A percentile compares a stretch with the other conserved stretches of the same genome.
Conservation (phyloP, 345 rosid species). For the Syzygium oleosum region DNA sequence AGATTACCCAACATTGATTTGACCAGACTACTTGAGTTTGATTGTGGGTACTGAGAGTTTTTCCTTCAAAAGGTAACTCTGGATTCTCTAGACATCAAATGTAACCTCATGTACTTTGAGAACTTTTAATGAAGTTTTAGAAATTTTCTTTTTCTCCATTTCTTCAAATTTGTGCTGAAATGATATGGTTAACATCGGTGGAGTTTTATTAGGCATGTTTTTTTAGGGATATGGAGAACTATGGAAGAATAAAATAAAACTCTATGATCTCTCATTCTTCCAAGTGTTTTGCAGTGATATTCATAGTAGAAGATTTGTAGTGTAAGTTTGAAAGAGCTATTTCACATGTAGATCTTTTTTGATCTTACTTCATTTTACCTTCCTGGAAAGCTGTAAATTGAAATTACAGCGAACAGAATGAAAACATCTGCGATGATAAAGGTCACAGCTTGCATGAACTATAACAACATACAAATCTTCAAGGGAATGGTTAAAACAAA, state of each 20-base stretch:
- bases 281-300: background rate
- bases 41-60: background rate
- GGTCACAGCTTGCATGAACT: background rate
- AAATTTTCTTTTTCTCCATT: background rate
- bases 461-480: background rate
- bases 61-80: background rate
- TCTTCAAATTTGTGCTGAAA: background rate
- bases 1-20: background rate
- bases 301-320: background rate
- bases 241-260: background rate
- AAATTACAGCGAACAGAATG: background rate
- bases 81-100: background rate
- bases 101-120: background rate
- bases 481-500: background rate
- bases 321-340: background rate
- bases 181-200: background rate
- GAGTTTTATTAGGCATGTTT: background rate
- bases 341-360: background rate
- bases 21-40: background rate
- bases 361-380: background rate
- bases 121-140: background rate
- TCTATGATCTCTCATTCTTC: background rate
- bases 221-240: background rate
- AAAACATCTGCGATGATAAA: background rate
- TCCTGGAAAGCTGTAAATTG: background rate